These are phyloP conservation scores for Macrotyloma uniflorum DNA, from an alignment of 306 rosid genomes.

Conservation along the genomic window DNA sequence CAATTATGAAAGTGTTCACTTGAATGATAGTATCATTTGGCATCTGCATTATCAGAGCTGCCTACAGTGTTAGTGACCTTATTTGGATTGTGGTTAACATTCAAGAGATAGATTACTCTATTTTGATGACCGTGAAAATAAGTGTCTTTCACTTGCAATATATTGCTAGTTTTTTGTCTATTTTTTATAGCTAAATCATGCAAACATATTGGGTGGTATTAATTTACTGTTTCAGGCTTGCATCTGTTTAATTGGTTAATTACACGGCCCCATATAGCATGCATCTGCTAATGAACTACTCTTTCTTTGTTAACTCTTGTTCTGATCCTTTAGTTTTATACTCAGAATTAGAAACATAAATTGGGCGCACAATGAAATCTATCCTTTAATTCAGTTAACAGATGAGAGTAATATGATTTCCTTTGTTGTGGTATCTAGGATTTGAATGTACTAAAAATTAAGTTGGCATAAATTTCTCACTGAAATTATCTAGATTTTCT, in stretches of 20 bases:
- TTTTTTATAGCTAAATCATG: background rate
- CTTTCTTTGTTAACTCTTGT: background rate
- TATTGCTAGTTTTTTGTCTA: background rate
- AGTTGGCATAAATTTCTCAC: background rate
- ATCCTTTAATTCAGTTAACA: background rate
- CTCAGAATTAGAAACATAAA: background rate
- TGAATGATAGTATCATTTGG: conserved; percentile 16
- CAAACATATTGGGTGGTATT: background rate
- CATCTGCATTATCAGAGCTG: conserved; percentile 23
- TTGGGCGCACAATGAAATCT: too few relatives aligned
- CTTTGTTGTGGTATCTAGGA: background rate
- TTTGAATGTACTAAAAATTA: background rate
- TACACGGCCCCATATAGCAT: background rate
- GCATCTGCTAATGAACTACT: background rate
- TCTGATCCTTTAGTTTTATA: background rate
- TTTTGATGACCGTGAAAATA: conserved; percentile 4
- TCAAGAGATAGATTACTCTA: conserved; percentile 5
- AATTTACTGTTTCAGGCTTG: background rate
- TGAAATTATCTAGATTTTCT: conserved; percentile 2
- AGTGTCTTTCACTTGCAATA: background rate
- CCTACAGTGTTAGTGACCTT: background rate
- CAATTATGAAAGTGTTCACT: conserved; percentile 27
- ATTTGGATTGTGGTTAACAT: conserved; percentile 3
- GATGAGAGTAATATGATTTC: background rate
- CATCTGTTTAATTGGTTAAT: background rate